Base-by-base conservation (phyloP, 2,329 filamentous ascomycete genomes). In the Thielaviopsis ethacetica region DNA sequence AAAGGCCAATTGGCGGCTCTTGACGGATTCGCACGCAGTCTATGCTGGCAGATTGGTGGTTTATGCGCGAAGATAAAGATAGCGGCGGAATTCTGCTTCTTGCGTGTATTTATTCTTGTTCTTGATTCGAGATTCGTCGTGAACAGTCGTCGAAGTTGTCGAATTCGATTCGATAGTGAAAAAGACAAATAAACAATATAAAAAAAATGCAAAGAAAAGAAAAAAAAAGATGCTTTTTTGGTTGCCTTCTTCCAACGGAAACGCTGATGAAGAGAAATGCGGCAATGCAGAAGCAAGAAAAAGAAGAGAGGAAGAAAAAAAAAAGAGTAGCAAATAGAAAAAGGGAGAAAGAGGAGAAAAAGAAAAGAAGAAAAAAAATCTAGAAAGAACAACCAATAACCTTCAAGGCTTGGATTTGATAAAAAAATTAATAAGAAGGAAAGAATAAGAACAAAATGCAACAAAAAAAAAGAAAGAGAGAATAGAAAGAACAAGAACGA, bases 171-270 rank as follows among this genome's bases (percentile, higher is more conserved):
- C 30, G 30, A 64, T 59, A 62, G 62, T 62, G 64, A 64, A 63
- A 64, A 63, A 66, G 64, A 65, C 65, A 65, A 66, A 63, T 63
- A 66, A 63, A 66, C 64, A 65, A 63, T 65, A 66, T 60, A 34
- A 10, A 34, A 9, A 61, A 55, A 52, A 61, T 52, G 61, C 61
- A 60, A 50, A 57, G 10, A 30, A 30, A 54, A 38, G 5, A 54
- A 54, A 30, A 19, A 13, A n/a, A 27, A 54, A n/a, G 24, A 38
- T 17, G 15, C 5, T 17, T 34, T 34, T 34, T 34, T 34, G 30
- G 30, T 34, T 34, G 30, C 30, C 30, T 34, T 34, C 6, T 34
- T 34, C 30, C 30, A 34, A 30, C 26, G 13, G 13, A 54, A 38
- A 19, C 26, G 9, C 47, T 17, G 44, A 57, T 51, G 27, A 49